Evolutionary conservation across 2,329 filamentous ascomycete species (phyloP).

Genomic region (Chaetothyriales sp.): DNA sequence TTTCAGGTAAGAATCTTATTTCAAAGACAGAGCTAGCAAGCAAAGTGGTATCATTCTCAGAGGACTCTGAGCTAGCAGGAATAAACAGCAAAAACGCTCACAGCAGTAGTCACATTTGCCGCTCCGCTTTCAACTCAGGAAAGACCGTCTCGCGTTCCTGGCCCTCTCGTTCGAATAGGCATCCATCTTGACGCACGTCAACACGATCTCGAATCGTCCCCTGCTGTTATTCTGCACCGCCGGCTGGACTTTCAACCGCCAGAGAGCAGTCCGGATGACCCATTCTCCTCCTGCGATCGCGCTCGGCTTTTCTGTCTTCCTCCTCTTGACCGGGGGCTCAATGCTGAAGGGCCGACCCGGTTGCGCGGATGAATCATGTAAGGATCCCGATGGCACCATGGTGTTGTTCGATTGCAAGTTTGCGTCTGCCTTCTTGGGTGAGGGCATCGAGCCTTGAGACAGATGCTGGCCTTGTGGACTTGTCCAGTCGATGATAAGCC

Average conservation of each 20-base stretch:
- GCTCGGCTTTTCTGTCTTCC: conserved; percentile 9
- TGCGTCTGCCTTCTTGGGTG: conserved; percentile 4
- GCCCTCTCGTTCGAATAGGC: conserved; percentile 50
- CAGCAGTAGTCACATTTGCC: conserved; percentile 87
- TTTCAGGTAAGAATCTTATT: too few species aligned
- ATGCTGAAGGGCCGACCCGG: neutral
- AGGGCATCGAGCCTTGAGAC: conserved; percentile 5
- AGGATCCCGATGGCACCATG: conserved; percentile 7
- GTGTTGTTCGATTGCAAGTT: neutral
- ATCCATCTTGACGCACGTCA: conserved; percentile 64
- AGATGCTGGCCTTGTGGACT: conserved; percentile 9
- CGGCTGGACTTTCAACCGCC: conserved; percentile 52
- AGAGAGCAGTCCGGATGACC: conserved; percentile 54
- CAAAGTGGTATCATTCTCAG: too few species aligned
- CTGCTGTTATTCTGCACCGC: conserved; percentile 25
- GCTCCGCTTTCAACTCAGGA: conserved; percentile 79
- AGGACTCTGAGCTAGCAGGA: too few species aligned
- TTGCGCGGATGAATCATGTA: conserved; percentile 8
- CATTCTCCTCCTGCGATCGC: conserved; percentile 29
- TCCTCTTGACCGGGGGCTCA: conserved; percentile 2
- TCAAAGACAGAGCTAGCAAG: too few species aligned
- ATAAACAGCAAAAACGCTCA: conserved; percentile 37
- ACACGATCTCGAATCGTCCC: conserved; percentile 50
- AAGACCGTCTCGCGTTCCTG: conserved; percentile 50
- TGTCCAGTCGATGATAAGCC: conserved; percentile 14